Evolutionary conservation across 2,329 filamentous ascomycete genomes (phyloP), one percentile per base, ranked within the genome.

Genomic region (Xylaria sp.): DNA sequence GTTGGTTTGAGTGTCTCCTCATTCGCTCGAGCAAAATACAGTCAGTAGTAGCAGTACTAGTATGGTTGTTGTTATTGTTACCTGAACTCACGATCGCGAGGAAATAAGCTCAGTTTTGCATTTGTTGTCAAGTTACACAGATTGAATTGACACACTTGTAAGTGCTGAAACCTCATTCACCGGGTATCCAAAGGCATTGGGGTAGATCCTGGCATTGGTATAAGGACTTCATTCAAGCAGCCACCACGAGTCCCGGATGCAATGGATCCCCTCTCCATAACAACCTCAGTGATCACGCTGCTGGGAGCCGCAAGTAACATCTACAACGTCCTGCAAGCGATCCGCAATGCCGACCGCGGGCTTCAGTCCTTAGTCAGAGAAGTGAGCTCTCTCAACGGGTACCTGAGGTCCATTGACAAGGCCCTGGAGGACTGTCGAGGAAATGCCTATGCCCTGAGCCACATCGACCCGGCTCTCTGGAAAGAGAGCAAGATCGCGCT

Each of bases 261-360:
- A 64, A 71, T 71, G 70, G 70, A 71, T 61, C 70, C 70, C 49
- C 67, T 71, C 41, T 71, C 70, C n/a, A 71, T 71, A 10, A 70
- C 70, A 18, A 62, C 70, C 39, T 67, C 70, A 4, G 70, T 71
- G 33, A 65, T 71, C 36, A 66, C 70, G 15, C 39, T 71, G 39
- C 23, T 70, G 33, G 70, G 67, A 13, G 67, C 70, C 23, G 70
- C 64, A 41, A 70, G 46, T 46, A 71, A 65, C 23, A 54, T 71
- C n/a, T 70, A 71, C n/a, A 67, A 33, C 20, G 25, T 60, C 54
- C 57, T 71, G 36, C 67, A 70, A 60, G 56, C 70, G 10, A 55
- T 71, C 36, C 70, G 67, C 36, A 43, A 70, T 71, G 70, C 70
- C 13, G 67, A 71, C 46, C 57, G 63, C 54, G 64, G 15, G 13